These are phyloP conservation scores for Russula griseocarnosa DNA, from an alignment of 768 basidiomycete genomes.

Conservation along the genomic window DNA sequence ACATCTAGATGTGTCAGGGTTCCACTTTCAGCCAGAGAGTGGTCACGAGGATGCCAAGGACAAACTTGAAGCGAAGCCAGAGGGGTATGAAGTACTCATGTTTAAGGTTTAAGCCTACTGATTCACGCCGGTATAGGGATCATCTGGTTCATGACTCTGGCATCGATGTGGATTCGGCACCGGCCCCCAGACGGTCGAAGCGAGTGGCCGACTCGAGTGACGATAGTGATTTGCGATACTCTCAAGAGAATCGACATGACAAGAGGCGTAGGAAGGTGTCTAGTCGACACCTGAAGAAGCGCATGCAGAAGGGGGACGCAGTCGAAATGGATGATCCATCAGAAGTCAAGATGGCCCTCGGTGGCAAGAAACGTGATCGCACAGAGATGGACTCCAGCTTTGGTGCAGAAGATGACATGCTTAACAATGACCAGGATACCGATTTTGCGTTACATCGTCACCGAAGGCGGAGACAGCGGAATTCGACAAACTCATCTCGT, in stretches of 20 bases:
- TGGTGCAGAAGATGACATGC: conserved; percentile 56
- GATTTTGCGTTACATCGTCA: conserved; percentile 44
- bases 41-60: conserved; percentile 2
- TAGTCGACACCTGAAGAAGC: conserved; percentile 17
- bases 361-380: conserved; percentile 75
- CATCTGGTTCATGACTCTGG: conserved; percentile 10
- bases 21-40: conserved; percentile 1
- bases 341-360: conserved; percentile 27
- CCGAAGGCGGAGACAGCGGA: conserved; percentile 54
- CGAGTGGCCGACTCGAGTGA: conserved; percentile 28
- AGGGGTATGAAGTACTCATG: conserved; percentile 1
- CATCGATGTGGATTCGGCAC: conserved; percentile 7
- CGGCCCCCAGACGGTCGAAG: conserved; percentile 18
- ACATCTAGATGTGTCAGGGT: neutral
- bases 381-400: conserved; percentile 69
- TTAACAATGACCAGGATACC: conserved; percentile 34
- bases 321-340: conserved; percentile 46
- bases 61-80: conserved; percentile 1
- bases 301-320: conserved; percentile 25
- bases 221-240: conserved; percentile 22
- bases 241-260: conserved; percentile 25
- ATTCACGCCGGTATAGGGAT: neutral
- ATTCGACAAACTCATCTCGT: conserved; percentile 45
- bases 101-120: neutral
- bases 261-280: conserved; percentile 29